Evolutionary conservation across 441 rosid species (phyloP), one percentile per base, ranked within the genome.

Genomic region (Biscutella laevigata): DNA sequence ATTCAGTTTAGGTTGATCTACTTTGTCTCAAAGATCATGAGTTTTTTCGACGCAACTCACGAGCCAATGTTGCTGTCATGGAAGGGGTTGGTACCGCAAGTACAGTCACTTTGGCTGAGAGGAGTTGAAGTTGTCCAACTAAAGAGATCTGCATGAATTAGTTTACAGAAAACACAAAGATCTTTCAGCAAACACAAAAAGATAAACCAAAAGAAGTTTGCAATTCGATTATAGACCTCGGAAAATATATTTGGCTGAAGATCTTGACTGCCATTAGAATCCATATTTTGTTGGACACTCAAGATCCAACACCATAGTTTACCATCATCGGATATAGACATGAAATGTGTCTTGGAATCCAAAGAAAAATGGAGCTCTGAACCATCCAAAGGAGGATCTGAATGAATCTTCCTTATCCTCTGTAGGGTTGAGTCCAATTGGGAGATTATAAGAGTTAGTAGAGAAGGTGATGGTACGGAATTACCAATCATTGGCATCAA

Each of bases 321-420:
- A 38, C 97, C 97, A 77, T 88, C 94, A 57, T 89, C 97, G 58
- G 97, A 86, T 62, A 89, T 80, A 59, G 94, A 83, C 53, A 86
- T 62, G 58, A 86, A 40, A 57, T 60, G 74, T 11, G 86, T 81
- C 74, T 68, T 53, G 58, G 85, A 81, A 67, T 88, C 88, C 38
- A 85, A 88, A 60, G 82, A 86, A 59, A 58, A 70, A 40, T 81
- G 78, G 24, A 71, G 64, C 53, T 78, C 86, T 64, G 54, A 62
- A 64, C 61, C 47, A 46, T 75, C 50, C 22, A 44, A 57, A 27
- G 70, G 73, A 43, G 61, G 70, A 63, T 77, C 77, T 15, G 74
- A 64, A 70, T 63, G 79, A 24, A 75, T 60, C 73, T 69, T 79
- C 49, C 72, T 79, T 40, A 89, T 69, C 64, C 71, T 78, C 54